Evolutionary conservation across 2,329 filamentous ascomycete genomes (phyloP).

Genomic region (Exophiala spinifera): DNA sequence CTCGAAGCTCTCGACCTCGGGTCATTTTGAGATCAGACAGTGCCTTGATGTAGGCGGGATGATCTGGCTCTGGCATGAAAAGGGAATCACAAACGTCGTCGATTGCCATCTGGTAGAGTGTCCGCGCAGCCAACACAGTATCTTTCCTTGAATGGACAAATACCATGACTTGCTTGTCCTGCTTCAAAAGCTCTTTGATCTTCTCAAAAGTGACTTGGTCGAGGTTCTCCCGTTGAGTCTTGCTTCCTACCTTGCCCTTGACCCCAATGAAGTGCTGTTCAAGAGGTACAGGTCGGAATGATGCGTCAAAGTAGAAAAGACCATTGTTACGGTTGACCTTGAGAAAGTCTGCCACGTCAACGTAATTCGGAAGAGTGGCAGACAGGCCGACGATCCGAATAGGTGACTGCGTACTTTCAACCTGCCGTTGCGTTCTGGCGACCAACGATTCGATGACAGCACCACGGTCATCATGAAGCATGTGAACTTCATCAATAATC

Average conservation of each 20-base stretch:
- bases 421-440: conserved; percentile 88
- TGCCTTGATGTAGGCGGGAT: conserved; percentile 66
- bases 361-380: conserved; percentile 91
- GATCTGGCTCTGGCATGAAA: conserved; percentile 78
- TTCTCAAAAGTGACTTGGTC: conserved; percentile 90
- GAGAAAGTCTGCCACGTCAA: conserved; percentile 95
- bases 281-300: conserved; percentile 90
- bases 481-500: conserved; percentile 98
- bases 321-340: conserved; percentile 92
- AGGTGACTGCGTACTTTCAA: conserved; percentile 94
- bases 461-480: conserved; percentile 97
- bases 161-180: conserved; percentile 97
- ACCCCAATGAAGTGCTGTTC: conserved; percentile 98
- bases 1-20: conserved; percentile 80
- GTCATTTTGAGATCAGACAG: conserved; percentile 81
- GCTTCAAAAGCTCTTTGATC: conserved; percentile 84
- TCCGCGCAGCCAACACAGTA: conserved; percentile 81
- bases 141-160: conserved; percentile 98
- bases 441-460: conserved; percentile 95
- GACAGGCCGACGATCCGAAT: conserved; percentile 96
- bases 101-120: conserved; percentile 78
- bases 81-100: conserved; percentile 77
- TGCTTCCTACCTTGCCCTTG: conserved; percentile 81
- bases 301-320: conserved; percentile 93
- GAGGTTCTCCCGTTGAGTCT: conserved; percentile 80